Conservation (phyloP, 768 basidiomycete species). For the Tylopilus sp. region DNA sequence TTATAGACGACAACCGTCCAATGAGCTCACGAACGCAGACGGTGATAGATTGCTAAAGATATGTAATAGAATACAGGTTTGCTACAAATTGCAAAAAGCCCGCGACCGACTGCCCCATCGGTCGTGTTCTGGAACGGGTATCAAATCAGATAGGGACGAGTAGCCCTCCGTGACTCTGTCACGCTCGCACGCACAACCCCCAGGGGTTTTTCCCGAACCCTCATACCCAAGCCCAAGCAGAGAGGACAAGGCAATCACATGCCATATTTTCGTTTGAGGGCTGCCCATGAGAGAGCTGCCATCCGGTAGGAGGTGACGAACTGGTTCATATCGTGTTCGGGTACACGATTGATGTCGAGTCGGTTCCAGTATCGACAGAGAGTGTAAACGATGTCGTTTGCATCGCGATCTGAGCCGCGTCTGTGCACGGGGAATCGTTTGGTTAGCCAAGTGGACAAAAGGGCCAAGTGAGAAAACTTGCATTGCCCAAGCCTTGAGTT, state of each 20-base stretch:
- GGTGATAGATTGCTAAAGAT: slow-evolving; percentile 17
- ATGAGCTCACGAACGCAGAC: background rate
- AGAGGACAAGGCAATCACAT: slow-evolving; percentile 33
- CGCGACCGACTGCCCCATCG: slow-evolving; percentile 13
- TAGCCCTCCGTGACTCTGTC: slow-evolving; percentile 2
- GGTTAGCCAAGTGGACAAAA: slow-evolving; percentile 17
- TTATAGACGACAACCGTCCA: background rate
- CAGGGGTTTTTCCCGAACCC: background rate
- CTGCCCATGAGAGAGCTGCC: slow-evolving; percentile 71
- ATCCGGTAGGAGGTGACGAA: slow-evolving; percentile 60
- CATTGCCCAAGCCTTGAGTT: slow-evolving; percentile 82
- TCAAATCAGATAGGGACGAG: slow-evolving; percentile 30
- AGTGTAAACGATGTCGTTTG: slow-evolving; percentile 70
- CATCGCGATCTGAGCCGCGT: slow-evolving; percentile 67
- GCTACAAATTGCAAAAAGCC: slow-evolving; percentile 15
- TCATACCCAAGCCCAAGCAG: background rate
- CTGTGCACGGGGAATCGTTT: slow-evolving; percentile 35
- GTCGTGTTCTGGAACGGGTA: slow-evolving; percentile 16
- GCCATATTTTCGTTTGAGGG: slow-evolving; percentile 73
- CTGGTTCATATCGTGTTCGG: slow-evolving; percentile 79
- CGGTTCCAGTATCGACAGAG: slow-evolving; percentile 76
- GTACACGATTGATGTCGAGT: slow-evolving; percentile 82
- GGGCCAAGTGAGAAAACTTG: slow-evolving; percentile 33
- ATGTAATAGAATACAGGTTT: slow-evolving; percentile 21
- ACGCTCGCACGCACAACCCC: background rate